Evolutionary conservation across 108 stramenopile genomes (phyloP).

Genomic region (Parietichytrium sp.): DNA sequence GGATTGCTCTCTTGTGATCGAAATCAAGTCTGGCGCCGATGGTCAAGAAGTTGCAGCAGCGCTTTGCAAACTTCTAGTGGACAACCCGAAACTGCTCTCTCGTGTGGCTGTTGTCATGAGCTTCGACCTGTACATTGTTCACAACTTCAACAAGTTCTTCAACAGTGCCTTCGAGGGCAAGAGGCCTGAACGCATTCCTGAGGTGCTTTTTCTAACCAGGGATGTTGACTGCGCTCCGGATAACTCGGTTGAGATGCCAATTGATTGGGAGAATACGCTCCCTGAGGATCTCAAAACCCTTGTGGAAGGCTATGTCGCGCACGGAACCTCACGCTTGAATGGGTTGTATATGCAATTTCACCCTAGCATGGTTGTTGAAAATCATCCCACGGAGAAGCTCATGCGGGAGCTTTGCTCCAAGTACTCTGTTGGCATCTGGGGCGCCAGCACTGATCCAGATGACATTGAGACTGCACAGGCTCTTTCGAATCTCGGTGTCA

Average conservation of each 20-base stretch:
- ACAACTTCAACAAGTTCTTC: background rate
- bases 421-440: background rate
- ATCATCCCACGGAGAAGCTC: too few species aligned
- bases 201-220: background rate
- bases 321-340: background rate
- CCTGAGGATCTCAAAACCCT: background rate
- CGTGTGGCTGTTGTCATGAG: conserved; percentile 15
- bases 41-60: background rate
- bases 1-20: background rate
- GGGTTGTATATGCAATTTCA: conserved; percentile 19
- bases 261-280: background rate
- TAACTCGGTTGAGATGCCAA: background rate
- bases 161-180: background rate
- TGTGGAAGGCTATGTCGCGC: background rate
- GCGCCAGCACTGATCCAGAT: background rate
- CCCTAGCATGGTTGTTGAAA: background rate
- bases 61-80: background rate
- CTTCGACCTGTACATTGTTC: background rate
- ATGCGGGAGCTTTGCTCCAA: background rate
- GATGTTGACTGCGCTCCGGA: background rate
- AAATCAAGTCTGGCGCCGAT: conserved; percentile 25
- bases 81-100: background rate
- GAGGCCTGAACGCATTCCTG: background rate
- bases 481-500: background rate
- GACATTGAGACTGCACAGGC: background rate